Conservation (phyloP, 106 monocot genomes). For the Platanthera guangdongensis region DNA sequence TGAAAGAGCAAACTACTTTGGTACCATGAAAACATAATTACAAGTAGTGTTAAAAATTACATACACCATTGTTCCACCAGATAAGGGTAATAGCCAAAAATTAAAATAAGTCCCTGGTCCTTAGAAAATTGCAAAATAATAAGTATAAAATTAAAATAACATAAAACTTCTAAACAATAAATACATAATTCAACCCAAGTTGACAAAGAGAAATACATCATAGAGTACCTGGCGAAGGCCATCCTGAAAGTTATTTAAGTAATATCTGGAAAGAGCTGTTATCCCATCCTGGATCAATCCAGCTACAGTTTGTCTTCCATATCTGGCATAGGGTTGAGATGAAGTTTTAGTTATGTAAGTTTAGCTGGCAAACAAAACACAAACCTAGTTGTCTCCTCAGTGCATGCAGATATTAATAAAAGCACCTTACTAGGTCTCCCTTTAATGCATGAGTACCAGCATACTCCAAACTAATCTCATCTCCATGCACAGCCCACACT, state of each 20-base stretch:
- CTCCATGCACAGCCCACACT: slow-evolving; percentile 97
- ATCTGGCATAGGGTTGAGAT: slow-evolving; percentile 25
- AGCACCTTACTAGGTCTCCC: slow-evolving; percentile 83
- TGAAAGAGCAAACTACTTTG: too few relatives aligned
- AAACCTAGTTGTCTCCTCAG: too few relatives aligned
- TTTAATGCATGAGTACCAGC: slow-evolving; percentile 88
- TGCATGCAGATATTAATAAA: background rate
- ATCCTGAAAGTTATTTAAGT: slow-evolving; percentile 96
- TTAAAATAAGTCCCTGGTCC: too few relatives aligned
- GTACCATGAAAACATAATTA: too few relatives aligned
- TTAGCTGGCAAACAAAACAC: too few relatives aligned
- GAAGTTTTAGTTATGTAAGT: background rate
- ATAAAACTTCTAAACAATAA: too few relatives aligned
- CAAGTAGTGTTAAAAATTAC: too few relatives aligned
- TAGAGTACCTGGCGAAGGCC: slow-evolving; percentile 73
- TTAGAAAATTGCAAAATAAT: too few relatives aligned
- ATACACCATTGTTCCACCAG: too few relatives aligned
- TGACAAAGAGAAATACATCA: background rate
- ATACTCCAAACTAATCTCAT: slow-evolving; percentile 91
- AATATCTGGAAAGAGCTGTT: slow-evolving; percentile 89
- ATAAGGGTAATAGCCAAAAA: too few relatives aligned
- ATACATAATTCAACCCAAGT: background rate
- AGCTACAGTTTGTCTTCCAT: slow-evolving; percentile 74
- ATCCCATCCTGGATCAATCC: slow-evolving; percentile 91
- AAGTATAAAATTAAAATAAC: too few relatives aligned